These are phyloP conservation scores for Alternaria brassicae DNA, from an alignment of 2,329 filamentous ascomycete species.

Conservation along the genomic window DNA sequence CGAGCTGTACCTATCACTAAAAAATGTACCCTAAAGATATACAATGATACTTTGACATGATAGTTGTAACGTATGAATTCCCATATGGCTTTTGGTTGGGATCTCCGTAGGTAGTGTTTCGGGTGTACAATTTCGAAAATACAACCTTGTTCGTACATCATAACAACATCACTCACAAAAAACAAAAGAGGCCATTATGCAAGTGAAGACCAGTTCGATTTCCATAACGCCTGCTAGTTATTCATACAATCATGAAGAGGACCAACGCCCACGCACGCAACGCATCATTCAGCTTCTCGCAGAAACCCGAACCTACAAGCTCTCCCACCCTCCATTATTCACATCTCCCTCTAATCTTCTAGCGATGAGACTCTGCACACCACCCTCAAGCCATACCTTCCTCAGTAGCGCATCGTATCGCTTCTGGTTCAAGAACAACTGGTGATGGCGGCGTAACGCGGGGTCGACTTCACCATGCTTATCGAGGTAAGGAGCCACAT, in stretches of 20 bases:
- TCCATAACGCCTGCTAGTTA: neutral
- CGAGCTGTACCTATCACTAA: too few species aligned
- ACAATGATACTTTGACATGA: too few species aligned
- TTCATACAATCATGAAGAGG: neutral
- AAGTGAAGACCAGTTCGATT: neutral
- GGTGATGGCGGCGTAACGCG: slow-evolving; percentile 83
- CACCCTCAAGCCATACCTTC: slow-evolving; percentile 84
- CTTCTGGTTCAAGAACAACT: slow-evolving; percentile 91
- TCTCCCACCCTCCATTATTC: slow-evolving; percentile 98
- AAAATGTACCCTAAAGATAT: too few species aligned
- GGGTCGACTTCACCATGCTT: slow-evolving; percentile 94
- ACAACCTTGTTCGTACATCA: neutral
- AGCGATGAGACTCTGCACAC: slow-evolving; percentile 86
- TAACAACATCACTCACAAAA: neutral
- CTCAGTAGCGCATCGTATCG: slow-evolving; percentile 88
- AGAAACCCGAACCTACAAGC: slow-evolving; percentile 43
- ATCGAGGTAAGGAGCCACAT: slow-evolving; percentile 90
- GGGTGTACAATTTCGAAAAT: neutral
- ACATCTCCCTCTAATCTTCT: slow-evolving; percentile 92
- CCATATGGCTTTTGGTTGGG: too few species aligned
- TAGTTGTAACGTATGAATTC: too few species aligned
- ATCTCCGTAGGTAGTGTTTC: too few species aligned
- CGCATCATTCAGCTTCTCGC: neutral
- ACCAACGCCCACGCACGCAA: neutral
- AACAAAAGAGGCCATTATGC: neutral